Evolutionary conservation across 2,329 filamentous ascomycete genomes (phyloP), one percentile per base, ranked within the genome.

Genomic region (Botryotinia convoluta): DNA sequence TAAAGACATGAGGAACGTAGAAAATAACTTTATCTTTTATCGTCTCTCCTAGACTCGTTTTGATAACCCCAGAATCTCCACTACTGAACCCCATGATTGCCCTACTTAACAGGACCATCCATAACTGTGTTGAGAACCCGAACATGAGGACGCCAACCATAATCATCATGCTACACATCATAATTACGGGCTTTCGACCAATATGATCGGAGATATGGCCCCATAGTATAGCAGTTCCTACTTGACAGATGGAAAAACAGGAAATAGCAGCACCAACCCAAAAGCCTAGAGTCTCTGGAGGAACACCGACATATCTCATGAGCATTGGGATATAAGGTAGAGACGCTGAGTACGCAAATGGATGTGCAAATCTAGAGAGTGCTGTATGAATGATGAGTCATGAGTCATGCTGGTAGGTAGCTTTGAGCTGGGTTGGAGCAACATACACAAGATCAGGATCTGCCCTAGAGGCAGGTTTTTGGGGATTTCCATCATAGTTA

Each of bases 171-270:
- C 97, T 83, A 0, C 94, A 94, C 71, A 97, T 89, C 71, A 97
- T 83, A 29, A 97, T 85, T 22, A 96, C 92, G 26, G 87, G 87
- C 82, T 97, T 97, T 67, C 94, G 87, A 0, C 94, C 94, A 73
- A 88, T 86, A 72, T 83, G 84, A 78, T 90, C 87, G 10, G 91
- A 89, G 5, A 94, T 83, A 0, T 91, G 86, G 0, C 94, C 94
- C 94, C 94, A 97, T 74, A 93, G 82, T 81, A 97, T 90, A 4
- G 93, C 93, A 1, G 93, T 97, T 35, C 93, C 80, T 79, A 95
- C 95, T 81, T 97, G 94, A 0, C 92, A 91, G 0, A 91, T 91
- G 0, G 92, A 94, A 80, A 97, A 97, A 44, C 90, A 90, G 12
- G 35, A 72, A 39, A 74, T 39, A 39, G 51, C 37, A n/a, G 32